Conservation (phyloP, 2,329 filamentous ascomycete species). For the Zelopaecilomyces penicillatus region DNA sequence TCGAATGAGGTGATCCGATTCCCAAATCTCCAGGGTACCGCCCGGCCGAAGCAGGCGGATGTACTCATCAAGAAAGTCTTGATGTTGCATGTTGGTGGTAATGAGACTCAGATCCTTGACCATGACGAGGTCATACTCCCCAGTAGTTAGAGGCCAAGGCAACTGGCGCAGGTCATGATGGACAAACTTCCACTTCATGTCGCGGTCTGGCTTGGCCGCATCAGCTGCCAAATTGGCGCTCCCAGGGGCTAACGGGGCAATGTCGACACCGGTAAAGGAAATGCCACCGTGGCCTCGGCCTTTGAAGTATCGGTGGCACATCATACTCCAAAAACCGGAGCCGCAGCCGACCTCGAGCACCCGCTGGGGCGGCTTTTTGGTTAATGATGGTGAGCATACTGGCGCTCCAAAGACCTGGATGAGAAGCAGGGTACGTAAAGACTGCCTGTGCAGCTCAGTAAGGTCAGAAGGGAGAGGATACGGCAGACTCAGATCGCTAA, state of each 20-base stretch:
- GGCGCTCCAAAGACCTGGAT: conserved; percentile 75
- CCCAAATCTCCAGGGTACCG: conserved; percentile 81
- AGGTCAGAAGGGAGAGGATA: conserved; percentile 90
- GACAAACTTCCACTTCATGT: conserved; percentile 82
- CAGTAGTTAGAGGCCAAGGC: conserved; percentile 70
- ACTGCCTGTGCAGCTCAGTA: conserved; percentile 79
- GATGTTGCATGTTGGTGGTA: conserved; percentile 50
- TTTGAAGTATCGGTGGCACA: conserved; percentile 74
- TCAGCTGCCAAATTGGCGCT: conserved; percentile 22
- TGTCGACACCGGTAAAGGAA: conserved; percentile 74
- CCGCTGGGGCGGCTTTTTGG: conserved; percentile 59
- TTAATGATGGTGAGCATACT: conserved; percentile 61
- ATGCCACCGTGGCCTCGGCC: conserved; percentile 60
- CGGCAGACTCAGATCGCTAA: conserved; percentile 60
- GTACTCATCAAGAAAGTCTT: conserved; percentile 58
- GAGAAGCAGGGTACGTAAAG: conserved; percentile 70
- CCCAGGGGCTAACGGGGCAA: conserved; percentile 58
- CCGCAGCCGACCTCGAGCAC: conserved; percentile 86
- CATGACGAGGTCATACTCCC: conserved; percentile 81
- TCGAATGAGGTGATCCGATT: conserved; percentile 75
- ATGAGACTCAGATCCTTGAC: conserved; percentile 72
- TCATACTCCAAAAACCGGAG: conserved; percentile 80
- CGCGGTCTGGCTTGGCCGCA: conserved; percentile 50
- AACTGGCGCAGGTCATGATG: conserved; percentile 73
- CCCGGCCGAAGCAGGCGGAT: conserved; percentile 69